Conservation (phyloP, 176 grass and related monocot species). For the Neostapfia colusana region DNA sequence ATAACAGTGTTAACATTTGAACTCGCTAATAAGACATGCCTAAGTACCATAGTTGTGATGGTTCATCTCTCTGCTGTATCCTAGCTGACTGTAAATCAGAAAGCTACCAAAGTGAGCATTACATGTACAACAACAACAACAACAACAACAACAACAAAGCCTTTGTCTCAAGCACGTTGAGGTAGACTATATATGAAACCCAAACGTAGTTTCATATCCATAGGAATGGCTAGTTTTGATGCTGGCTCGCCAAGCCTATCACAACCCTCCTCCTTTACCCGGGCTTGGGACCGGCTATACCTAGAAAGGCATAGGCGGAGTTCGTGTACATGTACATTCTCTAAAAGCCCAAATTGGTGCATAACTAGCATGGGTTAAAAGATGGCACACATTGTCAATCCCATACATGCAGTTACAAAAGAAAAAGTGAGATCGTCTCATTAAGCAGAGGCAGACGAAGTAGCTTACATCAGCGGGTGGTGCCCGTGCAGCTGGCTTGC, state of each 20-base stretch:
- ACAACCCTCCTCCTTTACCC: too few relatives aligned
- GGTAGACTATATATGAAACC: too few relatives aligned
- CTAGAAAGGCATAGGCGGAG: too few relatives aligned
- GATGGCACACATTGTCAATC: neutral
- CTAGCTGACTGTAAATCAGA: neutral
- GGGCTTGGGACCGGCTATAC: too few relatives aligned
- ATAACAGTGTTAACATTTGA: neutral
- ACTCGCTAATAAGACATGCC: neutral
- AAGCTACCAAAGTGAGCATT: neutral
- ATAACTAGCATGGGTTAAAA: neutral
- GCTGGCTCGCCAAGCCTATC: too few relatives aligned
- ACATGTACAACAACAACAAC: too few relatives aligned
- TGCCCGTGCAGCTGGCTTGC: conserved; percentile 45
- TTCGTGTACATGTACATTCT: neutral
- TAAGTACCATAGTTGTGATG: neutral
- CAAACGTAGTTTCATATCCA: too few relatives aligned
- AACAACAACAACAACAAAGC: too few relatives aligned
- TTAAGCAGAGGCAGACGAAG: conserved; percentile 16
- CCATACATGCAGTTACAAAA: conserved; percentile 5
- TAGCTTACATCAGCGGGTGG: conserved; percentile 73
- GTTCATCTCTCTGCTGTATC: neutral
- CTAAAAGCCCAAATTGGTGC: neutral
- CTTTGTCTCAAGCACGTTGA: too few relatives aligned
- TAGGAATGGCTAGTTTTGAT: too few relatives aligned
- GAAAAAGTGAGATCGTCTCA: neutral